Base-by-base conservation (phyloP, 2,329 filamentous ascomycete genomes). In the Verticillium zaregamsianum region DNA sequence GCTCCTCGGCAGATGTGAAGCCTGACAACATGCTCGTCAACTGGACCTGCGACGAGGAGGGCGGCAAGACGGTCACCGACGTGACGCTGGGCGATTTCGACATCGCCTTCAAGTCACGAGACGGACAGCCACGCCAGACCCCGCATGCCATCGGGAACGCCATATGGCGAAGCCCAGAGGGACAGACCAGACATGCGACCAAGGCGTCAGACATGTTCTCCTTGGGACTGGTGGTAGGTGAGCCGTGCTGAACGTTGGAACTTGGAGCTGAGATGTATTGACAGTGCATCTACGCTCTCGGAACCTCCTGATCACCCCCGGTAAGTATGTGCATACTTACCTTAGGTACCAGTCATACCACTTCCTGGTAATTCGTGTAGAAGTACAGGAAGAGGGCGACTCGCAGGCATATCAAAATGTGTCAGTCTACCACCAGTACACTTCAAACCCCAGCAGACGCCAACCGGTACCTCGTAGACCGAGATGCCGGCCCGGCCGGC, bases 131-230 rank as follows among this genome's bases (percentile, higher is more conserved):
- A 59, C 65, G 65, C 63, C 62, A 68, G 20, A 70, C 68, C 6
- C 67, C 64, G 61, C 61, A 70, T 66, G 68, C 68, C 62, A 67
- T 76, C 66, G 73, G 73, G 15, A 76, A 77, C 64, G 70, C 63
- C 23, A 77, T 77, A 71, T 77, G 73, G 74, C 71, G 73, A 67
- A 77, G 74, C 67, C 74, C 70, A 60, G 74, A 77, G 69, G 72
- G 68, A 62, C 72, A 76, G 63, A 73, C 71, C 8, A 71, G 72
- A 64, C 69, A 70, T 35, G 60, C 73, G 37, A 70, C 66, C 7
- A 73, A 74, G 64, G 71, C 73, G 59, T 77, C 71, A 55, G 74
- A 75, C 59, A 67, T 77, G 17, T 76, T 72, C 68, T 76, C 73
- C 7, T 75, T 76, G 63, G 72, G 72, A 62, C 68, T 76, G 15